Evolutionary conservation across 352 stramenopile genomes (phyloP).

Genomic region (Aphanomyces euteiches): DNA sequence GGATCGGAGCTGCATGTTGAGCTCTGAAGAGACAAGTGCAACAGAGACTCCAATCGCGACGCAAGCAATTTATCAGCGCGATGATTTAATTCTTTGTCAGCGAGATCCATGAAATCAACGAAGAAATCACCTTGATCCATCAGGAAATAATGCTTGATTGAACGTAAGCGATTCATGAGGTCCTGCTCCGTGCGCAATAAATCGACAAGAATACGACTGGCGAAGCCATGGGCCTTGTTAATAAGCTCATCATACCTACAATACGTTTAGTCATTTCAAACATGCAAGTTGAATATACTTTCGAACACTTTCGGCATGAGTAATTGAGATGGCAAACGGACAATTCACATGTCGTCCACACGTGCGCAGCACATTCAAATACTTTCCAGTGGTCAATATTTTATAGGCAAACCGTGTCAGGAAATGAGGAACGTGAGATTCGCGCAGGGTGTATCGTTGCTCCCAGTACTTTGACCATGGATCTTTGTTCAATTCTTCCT

Average conservation of each 20-base stretch:
- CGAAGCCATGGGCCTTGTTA: conserved; percentile 76
- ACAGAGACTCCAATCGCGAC: conserved; percentile 89
- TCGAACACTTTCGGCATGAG: conserved; percentile 57
- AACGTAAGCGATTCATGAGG: conserved; percentile 65
- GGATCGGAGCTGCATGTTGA: conserved; percentile 84
- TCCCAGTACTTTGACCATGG: conserved; percentile 90
- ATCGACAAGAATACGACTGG: conserved; percentile 66
- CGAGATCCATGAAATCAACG: conserved; percentile 96
- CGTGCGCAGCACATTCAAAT: conserved; percentile 87
- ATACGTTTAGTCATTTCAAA: conserved; percentile 36
- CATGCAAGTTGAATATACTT: conserved; percentile 11
- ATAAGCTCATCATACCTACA: conserved; percentile 79
- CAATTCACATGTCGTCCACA: conserved; percentile 76
- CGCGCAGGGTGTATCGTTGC: conserved; percentile 73
- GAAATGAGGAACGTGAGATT: conserved; percentile 77
- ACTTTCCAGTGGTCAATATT: conserved; percentile 89
- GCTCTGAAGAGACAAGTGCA: conserved; percentile 92
- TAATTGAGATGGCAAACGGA: conserved; percentile 68
- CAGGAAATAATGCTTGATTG: conserved; percentile 98
- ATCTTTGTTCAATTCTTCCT: conserved; percentile 82
- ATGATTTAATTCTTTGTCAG: conserved; percentile 91
- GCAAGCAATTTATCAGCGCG: conserved; percentile 83
- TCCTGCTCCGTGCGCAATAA: conserved; percentile 83
- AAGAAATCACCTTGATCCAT: conserved; percentile 99
- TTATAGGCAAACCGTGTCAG: conserved; percentile 70